Evolutionary conservation across 2,329 filamentous ascomycete genomes (phyloP).

Genomic region (Botrytis aclada): DNA sequence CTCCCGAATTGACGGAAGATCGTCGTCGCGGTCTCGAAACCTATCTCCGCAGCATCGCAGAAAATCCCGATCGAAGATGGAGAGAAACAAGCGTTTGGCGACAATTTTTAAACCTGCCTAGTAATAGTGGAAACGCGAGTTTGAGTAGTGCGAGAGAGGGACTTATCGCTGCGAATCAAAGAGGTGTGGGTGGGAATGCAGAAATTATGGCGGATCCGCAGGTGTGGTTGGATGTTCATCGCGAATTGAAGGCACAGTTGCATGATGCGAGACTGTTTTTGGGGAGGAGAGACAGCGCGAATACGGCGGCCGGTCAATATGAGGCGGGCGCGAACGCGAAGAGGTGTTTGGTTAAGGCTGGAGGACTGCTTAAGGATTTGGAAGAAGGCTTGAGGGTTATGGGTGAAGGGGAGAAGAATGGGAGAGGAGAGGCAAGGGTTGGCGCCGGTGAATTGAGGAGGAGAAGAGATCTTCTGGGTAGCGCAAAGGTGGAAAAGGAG

Average conservation of each 20-base stretch:
- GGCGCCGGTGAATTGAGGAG: slow-evolving; percentile 74
- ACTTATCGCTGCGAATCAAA: slow-evolving; percentile 33
- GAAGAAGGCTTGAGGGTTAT: slow-evolving; percentile 62
- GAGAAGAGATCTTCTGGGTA: slow-evolving; percentile 65
- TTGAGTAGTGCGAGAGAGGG: slow-evolving; percentile 34
- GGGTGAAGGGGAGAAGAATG: slow-evolving; percentile 45
- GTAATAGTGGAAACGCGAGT: slow-evolving; percentile 39
- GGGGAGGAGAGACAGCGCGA: slow-evolving; percentile 64
- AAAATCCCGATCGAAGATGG: slow-evolving; percentile 72
- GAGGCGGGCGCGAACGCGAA: slow-evolving; percentile 74
- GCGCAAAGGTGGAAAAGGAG: slow-evolving; percentile 70
- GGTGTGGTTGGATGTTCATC: slow-evolving; percentile 74
- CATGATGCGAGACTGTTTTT: slow-evolving; percentile 64
- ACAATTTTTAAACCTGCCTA: slow-evolving; percentile 68
- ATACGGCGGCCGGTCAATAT: slow-evolving; percentile 49
- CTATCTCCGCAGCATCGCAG: slow-evolving; percentile 71
- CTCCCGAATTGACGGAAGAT: slow-evolving; percentile 65
- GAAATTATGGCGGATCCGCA: slow-evolving; percentile 35
- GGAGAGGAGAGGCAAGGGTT: slow-evolving; percentile 41
- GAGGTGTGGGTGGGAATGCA: slow-evolving; percentile 26
- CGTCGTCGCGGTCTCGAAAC: slow-evolving; percentile 66
- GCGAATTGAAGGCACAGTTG: slow-evolving; percentile 68
- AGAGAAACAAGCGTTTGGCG: slow-evolving; percentile 70
- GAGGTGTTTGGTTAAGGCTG: slow-evolving; percentile 66
- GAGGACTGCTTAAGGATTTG: slow-evolving; percentile 59